Evolutionary conservation across 2,329 filamentous ascomycete species (phyloP).

Genomic region (Knufia fluminis): DNA sequence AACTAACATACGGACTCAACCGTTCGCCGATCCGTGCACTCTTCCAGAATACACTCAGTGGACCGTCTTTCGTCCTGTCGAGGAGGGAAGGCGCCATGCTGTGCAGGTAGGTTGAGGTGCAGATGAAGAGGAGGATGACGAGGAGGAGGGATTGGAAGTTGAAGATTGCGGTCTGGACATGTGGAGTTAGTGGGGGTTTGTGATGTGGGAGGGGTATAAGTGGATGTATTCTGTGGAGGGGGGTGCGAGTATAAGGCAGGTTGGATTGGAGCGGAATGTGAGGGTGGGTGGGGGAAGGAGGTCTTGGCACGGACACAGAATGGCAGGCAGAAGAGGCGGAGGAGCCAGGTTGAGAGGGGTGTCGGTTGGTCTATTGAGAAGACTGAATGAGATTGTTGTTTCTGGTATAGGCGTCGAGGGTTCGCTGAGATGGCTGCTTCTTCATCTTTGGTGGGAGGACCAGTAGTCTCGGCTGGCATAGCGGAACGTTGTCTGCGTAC

Average conservation of each 20-base stretch:
- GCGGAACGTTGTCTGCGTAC: no score
- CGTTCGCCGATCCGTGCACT: constrained; percentile 85
- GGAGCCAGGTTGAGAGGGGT: not conserved
- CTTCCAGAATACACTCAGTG: constrained; percentile 91
- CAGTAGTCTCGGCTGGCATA: no score
- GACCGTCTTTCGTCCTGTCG: constrained; percentile 85
- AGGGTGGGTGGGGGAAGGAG: not conserved
- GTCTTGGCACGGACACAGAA: not conserved
- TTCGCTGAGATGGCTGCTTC: no score
- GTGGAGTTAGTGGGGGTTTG: constrained; percentile 99
- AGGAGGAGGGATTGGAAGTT: constrained; percentile 96
- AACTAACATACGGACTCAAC: constrained; percentile 86
- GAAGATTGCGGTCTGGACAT: constrained; percentile 94
- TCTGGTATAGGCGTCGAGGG: not conserved
- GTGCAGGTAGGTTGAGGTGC: constrained; percentile 90
- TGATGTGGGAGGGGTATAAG: constrained; percentile 57
- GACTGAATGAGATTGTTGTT: not conserved
- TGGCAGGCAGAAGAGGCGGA: not conserved
- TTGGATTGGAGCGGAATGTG: not conserved
- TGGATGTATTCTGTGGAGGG: no score
- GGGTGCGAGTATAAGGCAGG: no score
- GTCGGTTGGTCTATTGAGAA: not conserved
- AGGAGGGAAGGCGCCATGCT: constrained; percentile 81
- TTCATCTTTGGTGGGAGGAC: no score
- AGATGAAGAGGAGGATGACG: constrained; percentile 88